Evolutionary conservation across 177 flowering plant species (phyloP).

Genomic region (Vitis hybrid): DNA sequence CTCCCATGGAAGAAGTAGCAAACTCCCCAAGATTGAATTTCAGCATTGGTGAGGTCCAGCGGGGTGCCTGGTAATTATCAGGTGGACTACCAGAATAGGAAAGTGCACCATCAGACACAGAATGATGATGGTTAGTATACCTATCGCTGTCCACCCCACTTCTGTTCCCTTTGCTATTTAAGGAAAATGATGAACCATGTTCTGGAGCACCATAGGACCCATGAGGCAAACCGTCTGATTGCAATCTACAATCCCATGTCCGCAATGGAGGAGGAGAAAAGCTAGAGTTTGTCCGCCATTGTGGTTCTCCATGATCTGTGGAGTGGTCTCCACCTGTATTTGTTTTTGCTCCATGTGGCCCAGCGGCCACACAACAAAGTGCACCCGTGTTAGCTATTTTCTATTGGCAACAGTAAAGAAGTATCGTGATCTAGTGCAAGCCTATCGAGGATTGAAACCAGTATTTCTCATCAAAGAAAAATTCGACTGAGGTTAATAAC

Average conservation of each 20-base stretch:
- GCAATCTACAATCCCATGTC: constrained; percentile 45
- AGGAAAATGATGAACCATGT: constrained; percentile 35
- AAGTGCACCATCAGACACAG: constrained; percentile 46
- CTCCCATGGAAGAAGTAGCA: constrained; percentile 29
- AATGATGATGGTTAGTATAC: constrained; percentile 43
- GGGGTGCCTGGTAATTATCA: constrained; percentile 27
- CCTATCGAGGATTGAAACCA: no score
- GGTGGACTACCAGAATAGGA: constrained; percentile 46
- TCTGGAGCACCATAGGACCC: constrained; percentile 23
- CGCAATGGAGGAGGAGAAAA: constrained; percentile 49
- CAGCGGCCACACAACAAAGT: constrained; percentile 55
- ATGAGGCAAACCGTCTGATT: constrained; percentile 29
- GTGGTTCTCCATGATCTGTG: constrained; percentile 34
- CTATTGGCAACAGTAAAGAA: constrained; percentile 7
- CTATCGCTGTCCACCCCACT: constrained; percentile 36
- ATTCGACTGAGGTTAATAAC: no score
- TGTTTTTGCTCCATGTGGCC: constrained; percentile 47
- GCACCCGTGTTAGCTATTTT: constrained; percentile 57
- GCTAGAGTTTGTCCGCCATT: constrained; percentile 44
- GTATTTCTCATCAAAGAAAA: no score
- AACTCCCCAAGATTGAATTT: constrained; percentile 24
- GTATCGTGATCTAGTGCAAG: constrained; percentile 1
- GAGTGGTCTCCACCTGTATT: constrained; percentile 27
- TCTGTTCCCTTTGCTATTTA: constrained; percentile 38
- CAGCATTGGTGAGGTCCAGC: constrained; percentile 39